Evolutionary conservation across 495 filamentous ascomycete genomes (phyloP), one percentile per base, ranked within the genome.

Genomic region (Hyaloscypha variabilis): DNA sequence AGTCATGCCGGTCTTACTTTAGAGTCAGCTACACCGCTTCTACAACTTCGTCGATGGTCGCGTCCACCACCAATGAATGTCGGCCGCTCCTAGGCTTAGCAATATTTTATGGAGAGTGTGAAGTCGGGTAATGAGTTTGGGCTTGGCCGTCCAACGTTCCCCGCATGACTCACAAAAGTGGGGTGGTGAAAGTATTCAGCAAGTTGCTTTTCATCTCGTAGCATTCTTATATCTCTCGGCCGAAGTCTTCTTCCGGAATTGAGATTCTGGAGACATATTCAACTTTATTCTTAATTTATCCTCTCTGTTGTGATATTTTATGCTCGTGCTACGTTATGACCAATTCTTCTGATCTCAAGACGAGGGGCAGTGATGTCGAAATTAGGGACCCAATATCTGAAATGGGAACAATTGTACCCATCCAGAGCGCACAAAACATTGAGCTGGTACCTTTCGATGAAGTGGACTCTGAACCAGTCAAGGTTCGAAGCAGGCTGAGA

Each of bases 401-500:
- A 17, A 14, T 46, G 39, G 17, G 39, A 46, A 14, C 39, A 46
- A 46, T 46, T 46, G 39, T 17, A 1, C 39, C 39, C 39, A 3
- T 46, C 39, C 39, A 46, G 39, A 46, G 39, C 17, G 1, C 39
- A 17, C 39, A 19, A 46, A 17, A 14, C 19, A 46, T 46, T 17
- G 39, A 46, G 17, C 39, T 46, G 14, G 39, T 46, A 11, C 3
- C 39, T 17, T 54, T 28, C 51, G 51, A 26, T 25, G 51, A 54
- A 13, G 26, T 54, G 6, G 19, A 6, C 25, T 54, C 51, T 25
- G 54, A 58, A 8, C 11, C 51, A 26, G 51, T 54, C 10, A 58
- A 58, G 17, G 26, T 34, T 34, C 54, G 54, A 24, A 58, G 54
- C 54, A 58, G 8, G 26, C 28, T 58, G 26, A 58, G 54, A 58